Conservation (phyloP, 202 grass and related monocot species). For the Hordeum pubiflorum region DNA sequence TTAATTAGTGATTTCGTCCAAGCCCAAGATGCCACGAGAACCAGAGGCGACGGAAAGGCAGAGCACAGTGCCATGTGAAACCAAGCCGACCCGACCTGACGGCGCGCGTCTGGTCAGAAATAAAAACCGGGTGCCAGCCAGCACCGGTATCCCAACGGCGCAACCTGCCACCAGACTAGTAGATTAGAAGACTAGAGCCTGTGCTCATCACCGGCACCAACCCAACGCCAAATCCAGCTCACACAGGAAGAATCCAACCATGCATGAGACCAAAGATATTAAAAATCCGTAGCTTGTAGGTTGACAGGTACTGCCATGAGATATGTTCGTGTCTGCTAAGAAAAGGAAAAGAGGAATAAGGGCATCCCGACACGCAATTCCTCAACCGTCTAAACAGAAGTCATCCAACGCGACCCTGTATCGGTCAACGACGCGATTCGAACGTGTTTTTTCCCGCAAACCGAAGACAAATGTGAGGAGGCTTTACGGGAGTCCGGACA, state of each 20-base stretch:
- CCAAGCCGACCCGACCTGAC: background rate
- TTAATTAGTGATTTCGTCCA: no score
- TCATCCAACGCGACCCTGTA: no score
- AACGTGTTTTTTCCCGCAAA: no score
- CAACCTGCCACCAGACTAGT: background rate
- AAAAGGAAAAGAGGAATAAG: no score
- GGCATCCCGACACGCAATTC: no score
- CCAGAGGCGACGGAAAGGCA: background rate
- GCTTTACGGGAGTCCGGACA: no score
- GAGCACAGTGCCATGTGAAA: background rate
- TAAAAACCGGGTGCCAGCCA: background rate
- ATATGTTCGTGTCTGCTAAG: background rate
- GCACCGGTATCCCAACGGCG: background rate
- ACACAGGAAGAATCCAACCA: background rate
- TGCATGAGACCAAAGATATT: background rate
- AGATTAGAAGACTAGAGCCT: no score
- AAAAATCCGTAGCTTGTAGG: background rate
- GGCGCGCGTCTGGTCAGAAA: conserved; percentile 29
- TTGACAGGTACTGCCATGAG: background rate
- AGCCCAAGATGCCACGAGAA: no score
- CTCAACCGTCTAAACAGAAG: no score
- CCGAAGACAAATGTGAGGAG: no score
- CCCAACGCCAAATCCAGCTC: background rate
- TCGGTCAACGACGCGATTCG: no score
- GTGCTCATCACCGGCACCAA: background rate